Base-by-base conservation (phyloP, 2,329 filamentous ascomycete genomes). In the Hymenoscyphus infarciens region DNA sequence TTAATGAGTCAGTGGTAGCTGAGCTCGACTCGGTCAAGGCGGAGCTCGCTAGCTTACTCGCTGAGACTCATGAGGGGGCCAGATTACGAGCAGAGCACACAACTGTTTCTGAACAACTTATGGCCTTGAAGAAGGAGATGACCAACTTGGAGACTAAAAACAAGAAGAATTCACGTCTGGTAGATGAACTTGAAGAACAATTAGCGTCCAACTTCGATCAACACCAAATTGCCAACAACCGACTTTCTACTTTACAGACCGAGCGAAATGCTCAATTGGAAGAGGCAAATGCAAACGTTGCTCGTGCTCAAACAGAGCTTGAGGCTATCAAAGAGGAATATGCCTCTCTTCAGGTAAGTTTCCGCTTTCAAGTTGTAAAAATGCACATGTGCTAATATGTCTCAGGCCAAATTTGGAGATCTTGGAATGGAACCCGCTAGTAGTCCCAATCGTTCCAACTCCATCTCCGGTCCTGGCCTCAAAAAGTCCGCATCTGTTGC, bases 121-220 rank as follows among this genome's bases (percentile, higher is more conserved):
- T 82, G 29, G 81, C 83, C 5, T 79, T 94, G 67, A 87, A 87
- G 75, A 85, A 86, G 74, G 87, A 86, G 73, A 85, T 89, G 76
- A 71, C 73, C 7, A 85, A 88, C 53, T 77, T 89, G 25, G 83
- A 88, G 70, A 80, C 75, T 52, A 82, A 82, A 77, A 96, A 96
- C 81, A 88, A 92, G 79, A 97, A 96, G 82, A 96, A 95, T 76
- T 90, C 91, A 52, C 87, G 92, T 25, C 81, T 99, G 13, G 91
- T 99, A 8, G 92, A 98, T 75, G 94, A 99, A 77, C 87, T 99
- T 5, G 95, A 99, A 77, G 94, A 98, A 71, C 95, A 99, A 76
- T 86, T 99, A 60, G 93, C 94, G 73, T 91, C 84, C 74, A 97
- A 95, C 78, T 99, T 92, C 76, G 95, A 99, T 73, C 91, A 97